Evolutionary conservation across 2,329 filamentous ascomycete species (phyloP), one percentile per base, ranked within the genome.

Genomic region (Aspergillus novofumigatus): DNA sequence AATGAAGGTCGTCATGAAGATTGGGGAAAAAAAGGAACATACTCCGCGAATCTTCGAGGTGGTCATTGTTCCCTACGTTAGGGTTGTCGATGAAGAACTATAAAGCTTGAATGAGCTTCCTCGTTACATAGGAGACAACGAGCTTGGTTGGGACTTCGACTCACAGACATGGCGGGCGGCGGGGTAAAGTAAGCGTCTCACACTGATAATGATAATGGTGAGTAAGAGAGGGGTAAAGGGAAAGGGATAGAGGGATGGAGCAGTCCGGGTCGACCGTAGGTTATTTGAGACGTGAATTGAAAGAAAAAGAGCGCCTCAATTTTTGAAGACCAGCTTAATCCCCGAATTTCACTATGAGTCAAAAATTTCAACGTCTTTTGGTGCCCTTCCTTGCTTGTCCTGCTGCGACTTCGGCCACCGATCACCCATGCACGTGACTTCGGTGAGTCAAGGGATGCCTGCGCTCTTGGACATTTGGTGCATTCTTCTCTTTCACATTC

Each of bases 31-130:
- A 53, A 32, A 28, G 56, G 59, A n/a, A 73, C 85, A 64, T 81
- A 93, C 90, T 90, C 80, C 90, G 84, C 85, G 89, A 92, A 73
- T 94, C 90, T 75, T 94, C 90, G 57, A 88, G 85, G 62, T 85
- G 82, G 53, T 80, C 79, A 74, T 85, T 86, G 75, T 92, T 89
- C 67, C 90, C 90, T 65, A 92, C 86, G 75, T 89, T 85, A 66
- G 88, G 86, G 75, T 93, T 92, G 70, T 89, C 83, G 66, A 91
- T 89, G 78, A 85, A 90, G 82, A 90, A 92, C 82, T 86, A 65
- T 54, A 53, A 29, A 49, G 8, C 59, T 52, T 45, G 20, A 44
- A 48, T 62, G 32, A 62, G 49, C 38, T 32, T 26, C 28, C 21
- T n/a, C 10, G 5, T 45, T 20, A 32, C 44, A 58, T 47, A 45